phyloP scores from a whole-genome alignment of 2,329 filamentous ascomycete genomes.

The Leptographium procerum region DNA sequence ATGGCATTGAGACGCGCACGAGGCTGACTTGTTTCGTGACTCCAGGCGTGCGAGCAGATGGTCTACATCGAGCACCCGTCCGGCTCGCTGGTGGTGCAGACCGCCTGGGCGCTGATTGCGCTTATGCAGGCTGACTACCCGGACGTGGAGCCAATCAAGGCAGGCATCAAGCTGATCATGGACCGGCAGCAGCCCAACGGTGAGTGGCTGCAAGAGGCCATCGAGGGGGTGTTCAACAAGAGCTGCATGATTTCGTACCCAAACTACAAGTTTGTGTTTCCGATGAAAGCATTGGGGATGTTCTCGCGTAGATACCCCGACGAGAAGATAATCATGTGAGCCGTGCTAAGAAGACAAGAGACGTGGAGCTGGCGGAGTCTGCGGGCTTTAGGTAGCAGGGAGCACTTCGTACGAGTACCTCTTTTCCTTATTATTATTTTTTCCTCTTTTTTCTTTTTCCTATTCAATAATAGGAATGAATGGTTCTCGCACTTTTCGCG shows the following conservation, averaged over 20 bases:
- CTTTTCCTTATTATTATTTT: no score
- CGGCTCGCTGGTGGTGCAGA: constrained; percentile 84
- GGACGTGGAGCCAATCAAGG: constrained; percentile 57
- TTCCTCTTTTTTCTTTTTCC: no score
- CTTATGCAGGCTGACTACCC: constrained; percentile 77
- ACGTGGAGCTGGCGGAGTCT: no score
- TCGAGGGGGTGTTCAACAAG: constrained; percentile 98
- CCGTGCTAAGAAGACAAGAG: no score
- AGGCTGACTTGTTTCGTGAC: no score
- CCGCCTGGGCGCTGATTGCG: constrained; percentile 77
- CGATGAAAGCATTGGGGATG: constrained; percentile 87
- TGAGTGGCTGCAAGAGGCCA: constrained; percentile 90
- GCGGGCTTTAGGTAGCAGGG: no score
- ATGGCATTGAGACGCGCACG: no score
- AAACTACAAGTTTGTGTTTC: constrained; percentile 97
- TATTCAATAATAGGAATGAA: no score
- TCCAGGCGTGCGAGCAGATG: constrained; percentile 68
- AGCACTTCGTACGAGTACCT: no score
- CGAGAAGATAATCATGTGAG: not conserved
- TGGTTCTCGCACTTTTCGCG: not conserved
- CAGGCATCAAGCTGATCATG: constrained; percentile 73
- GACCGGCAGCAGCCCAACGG: constrained; percentile 74
- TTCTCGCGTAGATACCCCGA: constrained; percentile 60
- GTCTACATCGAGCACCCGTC: constrained; percentile 63
- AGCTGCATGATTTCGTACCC: constrained; percentile 98